Conservation (phyloP, 164 flowering plant species). For the Liquidambar formosana region DNA sequence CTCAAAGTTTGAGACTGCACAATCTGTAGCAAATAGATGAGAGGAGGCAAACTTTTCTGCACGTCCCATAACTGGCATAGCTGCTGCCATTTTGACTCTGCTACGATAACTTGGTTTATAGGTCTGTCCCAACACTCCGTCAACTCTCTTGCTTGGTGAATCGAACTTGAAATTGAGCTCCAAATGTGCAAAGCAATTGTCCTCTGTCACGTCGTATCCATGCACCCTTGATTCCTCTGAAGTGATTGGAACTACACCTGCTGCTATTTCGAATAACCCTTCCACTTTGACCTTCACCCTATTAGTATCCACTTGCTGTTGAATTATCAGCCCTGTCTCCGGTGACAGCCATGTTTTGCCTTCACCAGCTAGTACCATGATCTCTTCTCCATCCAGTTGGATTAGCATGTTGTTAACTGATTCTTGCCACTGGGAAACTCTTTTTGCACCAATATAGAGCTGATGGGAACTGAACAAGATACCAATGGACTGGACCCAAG, state of each 20-base stretch:
- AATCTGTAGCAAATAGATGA: conserved; percentile 21
- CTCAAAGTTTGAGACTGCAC: conserved; percentile 17
- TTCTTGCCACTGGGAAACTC: conserved; percentile 17
- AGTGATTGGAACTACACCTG: conserved; percentile 20
- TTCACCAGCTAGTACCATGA: neutral
- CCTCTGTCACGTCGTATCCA: conserved; percentile 13
- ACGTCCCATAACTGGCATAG: conserved; percentile 27
- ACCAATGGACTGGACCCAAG: conserved; percentile 20
- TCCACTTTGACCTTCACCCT: conserved; percentile 11
- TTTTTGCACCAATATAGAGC: conserved; percentile 11
- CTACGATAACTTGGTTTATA: conserved; percentile 11
- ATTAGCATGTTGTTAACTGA: conserved; percentile 10
- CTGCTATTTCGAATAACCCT: conserved; percentile 10
- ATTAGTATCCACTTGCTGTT: conserved; percentile 2
- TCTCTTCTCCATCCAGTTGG: conserved; percentile 8
- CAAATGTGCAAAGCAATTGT: conserved; percentile 26
- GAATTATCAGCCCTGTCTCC: conserved; percentile 6
- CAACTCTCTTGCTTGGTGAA: conserved; percentile 9
- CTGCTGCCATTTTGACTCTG: conserved; percentile 16
- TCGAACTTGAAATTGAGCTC: conserved; percentile 25
- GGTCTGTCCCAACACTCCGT: conserved; percentile 29
- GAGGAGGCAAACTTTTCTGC: conserved; percentile 17
- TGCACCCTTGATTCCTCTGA: conserved; percentile 12
- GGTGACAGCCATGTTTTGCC: conserved; percentile 11
- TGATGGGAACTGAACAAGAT: conserved; percentile 14